Conservation (phyloP, 2,329 filamentous ascomycete species). For the Simplicillium sp. region DNA sequence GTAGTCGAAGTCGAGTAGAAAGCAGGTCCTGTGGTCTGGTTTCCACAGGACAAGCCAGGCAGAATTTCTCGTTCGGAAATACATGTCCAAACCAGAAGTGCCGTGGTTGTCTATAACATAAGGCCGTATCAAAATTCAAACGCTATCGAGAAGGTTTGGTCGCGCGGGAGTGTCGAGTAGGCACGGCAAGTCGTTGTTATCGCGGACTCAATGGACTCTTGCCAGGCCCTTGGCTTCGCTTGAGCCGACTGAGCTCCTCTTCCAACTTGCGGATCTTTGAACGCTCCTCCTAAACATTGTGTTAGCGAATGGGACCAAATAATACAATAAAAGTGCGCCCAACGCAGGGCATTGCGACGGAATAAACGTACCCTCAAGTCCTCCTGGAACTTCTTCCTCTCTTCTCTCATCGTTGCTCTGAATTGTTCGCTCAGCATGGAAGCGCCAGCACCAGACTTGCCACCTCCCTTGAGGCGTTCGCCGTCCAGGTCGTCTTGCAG, state of each 20-base stretch:
- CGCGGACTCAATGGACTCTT: constrained; percentile 33
- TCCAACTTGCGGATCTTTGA: constrained; percentile 35
- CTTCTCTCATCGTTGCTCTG: constrained; percentile 44
- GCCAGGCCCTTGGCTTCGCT: constrained; percentile 29
- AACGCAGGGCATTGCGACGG: background rate
- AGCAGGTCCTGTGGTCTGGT: too few relatives aligned
- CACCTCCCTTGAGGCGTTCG: constrained; percentile 34
- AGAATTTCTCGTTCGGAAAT: too few relatives aligned
- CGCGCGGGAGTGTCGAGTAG: background rate
- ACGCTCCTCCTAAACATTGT: constrained; percentile 36
- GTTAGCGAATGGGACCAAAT: constrained; percentile 19
- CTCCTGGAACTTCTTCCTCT: constrained; percentile 47
- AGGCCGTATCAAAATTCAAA: too few relatives aligned
- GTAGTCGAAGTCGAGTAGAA: too few relatives aligned
- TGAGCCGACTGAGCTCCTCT: constrained; percentile 37
- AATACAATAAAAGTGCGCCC: too few relatives aligned
- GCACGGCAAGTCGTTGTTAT: constrained; percentile 9
- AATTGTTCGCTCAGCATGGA: constrained; percentile 48
- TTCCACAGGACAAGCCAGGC: too few relatives aligned
- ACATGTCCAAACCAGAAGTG: too few relatives aligned
- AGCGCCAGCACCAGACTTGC: constrained; percentile 31
- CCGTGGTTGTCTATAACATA: too few relatives aligned
- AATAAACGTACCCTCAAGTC: constrained; percentile 35
- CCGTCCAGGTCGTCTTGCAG: constrained; percentile 43
- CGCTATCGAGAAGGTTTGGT: too few relatives aligned